Percentiles rank a stretch among this genome's conserved stretches.
phyloP scores from a whole-genome alignment of 495 filamentous ascomycete species.

The Penicillium malachiteum region DNA sequence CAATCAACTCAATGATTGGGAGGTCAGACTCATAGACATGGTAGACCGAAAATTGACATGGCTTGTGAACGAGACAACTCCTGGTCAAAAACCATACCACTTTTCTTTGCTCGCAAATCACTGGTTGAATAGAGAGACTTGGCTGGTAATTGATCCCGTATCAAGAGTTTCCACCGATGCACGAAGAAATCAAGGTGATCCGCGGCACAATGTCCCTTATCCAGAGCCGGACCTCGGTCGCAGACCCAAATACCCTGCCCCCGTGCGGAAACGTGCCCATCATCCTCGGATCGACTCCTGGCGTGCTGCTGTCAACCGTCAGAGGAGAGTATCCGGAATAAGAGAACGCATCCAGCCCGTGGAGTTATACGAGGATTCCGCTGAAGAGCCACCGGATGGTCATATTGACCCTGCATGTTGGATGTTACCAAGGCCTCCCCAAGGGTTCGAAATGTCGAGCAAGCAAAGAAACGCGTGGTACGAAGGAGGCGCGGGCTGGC shows the following conservation, averaged over 20 bases:
- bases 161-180: conserved; percentile 36
- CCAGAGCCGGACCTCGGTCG: conserved; percentile 15
- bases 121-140: conserved; percentile 43
- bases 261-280: conserved; percentile 18
- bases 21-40: conserved; percentile 34
- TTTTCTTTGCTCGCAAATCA: conserved; percentile 45
- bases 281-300: conserved; percentile 39
- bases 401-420: conserved; percentile 41
- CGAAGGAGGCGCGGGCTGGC: conserved; percentile 44
- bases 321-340: conserved; percentile 29
- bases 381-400: conserved; percentile 42
- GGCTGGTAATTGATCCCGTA: conserved; percentile 40
- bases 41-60: conserved; percentile 41
- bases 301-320: conserved; percentile 38
- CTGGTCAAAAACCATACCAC: conserved; percentile 43
- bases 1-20: conserved; percentile 33
- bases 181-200: conserved; percentile 37
- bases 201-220: conserved; percentile 37
- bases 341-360: conserved; percentile 25
- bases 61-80: conserved; percentile 38
- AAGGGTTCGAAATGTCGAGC: conserved; percentile 38
- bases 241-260: conserved; percentile 29
- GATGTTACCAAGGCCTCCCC: conserved; percentile 44
- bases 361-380: conserved; percentile 37
- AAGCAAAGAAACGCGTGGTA: conserved; percentile 40